Conservation (phyloP, 2,329 filamentous ascomycete species). For the Penicillium sp. region DNA sequence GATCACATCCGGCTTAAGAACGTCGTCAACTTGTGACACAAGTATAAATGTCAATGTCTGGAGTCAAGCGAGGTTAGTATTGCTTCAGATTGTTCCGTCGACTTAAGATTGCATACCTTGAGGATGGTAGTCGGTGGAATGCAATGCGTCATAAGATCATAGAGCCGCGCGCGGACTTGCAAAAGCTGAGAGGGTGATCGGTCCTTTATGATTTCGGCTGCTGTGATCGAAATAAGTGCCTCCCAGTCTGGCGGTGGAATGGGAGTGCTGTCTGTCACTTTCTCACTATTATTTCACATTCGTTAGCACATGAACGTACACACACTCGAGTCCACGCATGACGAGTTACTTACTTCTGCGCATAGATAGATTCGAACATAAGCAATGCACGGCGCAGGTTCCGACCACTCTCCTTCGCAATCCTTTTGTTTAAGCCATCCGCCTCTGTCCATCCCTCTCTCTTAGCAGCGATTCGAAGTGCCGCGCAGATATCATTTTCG, state of each 20-base stretch:
- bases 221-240: slow-evolving; percentile 82
- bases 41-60: slow-evolving; percentile 89
- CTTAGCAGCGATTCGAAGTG: slow-evolving; percentile 70
- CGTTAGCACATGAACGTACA: slow-evolving; percentile 12
- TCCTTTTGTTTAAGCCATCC: slow-evolving; percentile 75
- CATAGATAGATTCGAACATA: slow-evolving; percentile 97
- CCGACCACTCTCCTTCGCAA: slow-evolving; percentile 86
- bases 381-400: slow-evolving; percentile 87
- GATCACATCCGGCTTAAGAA: slow-evolving; percentile 86
- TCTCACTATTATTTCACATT: slow-evolving; percentile 65
- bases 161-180: slow-evolving; percentile 88
- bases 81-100: not conserved
- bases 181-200: slow-evolving; percentile 88
- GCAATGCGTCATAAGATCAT: slow-evolving; percentile 94
- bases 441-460: slow-evolving; percentile 83
- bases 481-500: slow-evolving; percentile 79
- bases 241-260: slow-evolving; percentile 98
- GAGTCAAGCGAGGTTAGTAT: not conserved
- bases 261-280: slow-evolving; percentile 80
- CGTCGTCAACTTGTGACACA: slow-evolving; percentile 82
- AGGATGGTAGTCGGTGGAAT: slow-evolving; percentile 93
- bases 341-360: slow-evolving; percentile 76
- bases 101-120: slow-evolving; percentile 56
- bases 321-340: slow-evolving; percentile 9
- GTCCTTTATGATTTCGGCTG: slow-evolving; percentile 91